Conservation (phyloP, 2,329 filamentous ascomycete species). For the Xylaria sp. region DNA sequence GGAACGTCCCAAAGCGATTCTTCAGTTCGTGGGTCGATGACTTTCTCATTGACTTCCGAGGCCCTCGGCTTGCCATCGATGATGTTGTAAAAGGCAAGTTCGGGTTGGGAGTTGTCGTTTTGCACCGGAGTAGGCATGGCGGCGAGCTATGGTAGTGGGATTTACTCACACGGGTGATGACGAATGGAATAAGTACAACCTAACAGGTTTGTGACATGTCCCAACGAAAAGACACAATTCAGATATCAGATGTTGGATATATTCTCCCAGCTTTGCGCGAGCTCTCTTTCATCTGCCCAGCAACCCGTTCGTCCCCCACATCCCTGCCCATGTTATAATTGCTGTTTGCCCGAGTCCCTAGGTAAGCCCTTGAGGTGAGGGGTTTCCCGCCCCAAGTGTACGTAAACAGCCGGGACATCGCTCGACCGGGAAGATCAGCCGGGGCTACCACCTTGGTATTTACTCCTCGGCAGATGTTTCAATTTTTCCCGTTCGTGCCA, state of each 20-base stretch:
- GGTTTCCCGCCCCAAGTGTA: conserved; percentile 14
- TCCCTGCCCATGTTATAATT: conserved; percentile 14
- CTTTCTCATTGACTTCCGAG: conserved; percentile 50
- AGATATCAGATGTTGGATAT: neutral
- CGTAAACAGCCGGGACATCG: conserved; percentile 25
- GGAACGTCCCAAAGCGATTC: conserved; percentile 58
- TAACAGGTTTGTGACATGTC: conserved; percentile 3
- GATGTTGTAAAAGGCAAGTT: conserved; percentile 55
- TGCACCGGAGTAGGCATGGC: conserved; percentile 32
- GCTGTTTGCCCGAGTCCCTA: neutral
- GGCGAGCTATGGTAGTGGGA: conserved; percentile 7
- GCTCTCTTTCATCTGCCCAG: neutral
- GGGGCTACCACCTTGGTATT: conserved; percentile 10
- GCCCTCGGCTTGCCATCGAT: conserved; percentile 55
- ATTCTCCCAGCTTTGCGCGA: neutral
- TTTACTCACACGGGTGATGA: conserved; percentile 16
- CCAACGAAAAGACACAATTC: neutral
- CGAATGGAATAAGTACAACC: conserved; percentile 16
- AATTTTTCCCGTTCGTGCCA: neutral
- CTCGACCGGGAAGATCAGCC: conserved; percentile 21
- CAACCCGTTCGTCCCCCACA: conserved; percentile 1
- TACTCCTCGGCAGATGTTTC: conserved; percentile 22
- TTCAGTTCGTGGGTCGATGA: conserved; percentile 58
- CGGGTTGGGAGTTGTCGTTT: conserved; percentile 34
- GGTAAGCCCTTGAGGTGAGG: conserved; percentile 19